Evolutionary conservation across 495 filamentous ascomycete species (phyloP).

Genomic region (Hypoxylon crocopeplum): DNA sequence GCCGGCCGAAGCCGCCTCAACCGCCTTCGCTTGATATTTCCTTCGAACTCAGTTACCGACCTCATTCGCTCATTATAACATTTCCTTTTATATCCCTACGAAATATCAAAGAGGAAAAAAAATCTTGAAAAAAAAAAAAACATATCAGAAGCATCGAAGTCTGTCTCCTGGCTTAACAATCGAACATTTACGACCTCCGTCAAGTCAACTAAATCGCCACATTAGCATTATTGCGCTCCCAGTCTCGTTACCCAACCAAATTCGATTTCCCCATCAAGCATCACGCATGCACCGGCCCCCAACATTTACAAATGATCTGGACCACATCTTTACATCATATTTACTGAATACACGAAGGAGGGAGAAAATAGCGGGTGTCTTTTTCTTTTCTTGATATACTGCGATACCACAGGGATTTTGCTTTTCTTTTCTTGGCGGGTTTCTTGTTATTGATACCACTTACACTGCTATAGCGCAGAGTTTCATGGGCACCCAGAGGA

Average conservation of each 20-base stretch:
- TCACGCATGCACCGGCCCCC: background rate
- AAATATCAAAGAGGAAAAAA: constrained; percentile 23
- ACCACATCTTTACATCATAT: constrained; percentile 7
- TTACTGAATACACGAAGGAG: constrained; percentile 11
- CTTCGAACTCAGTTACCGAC: constrained; percentile 36
- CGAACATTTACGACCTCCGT: background rate
- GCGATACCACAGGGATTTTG: constrained; percentile 37
- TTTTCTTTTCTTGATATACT: constrained; percentile 36
- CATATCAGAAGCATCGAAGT: no score
- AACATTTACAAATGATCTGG: background rate
- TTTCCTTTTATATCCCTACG: constrained; percentile 35
- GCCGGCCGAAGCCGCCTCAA: constrained; percentile 1
- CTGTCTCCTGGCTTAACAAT: constrained; percentile 25
- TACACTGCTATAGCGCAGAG: constrained; percentile 26
- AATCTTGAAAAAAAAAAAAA: constrained; percentile 26
- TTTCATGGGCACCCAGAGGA: constrained; percentile 16
- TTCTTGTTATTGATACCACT: constrained; percentile 39
- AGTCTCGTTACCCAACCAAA: constrained; percentile 4
- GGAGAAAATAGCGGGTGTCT: constrained; percentile 20
- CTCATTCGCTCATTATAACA: constrained; percentile 41
- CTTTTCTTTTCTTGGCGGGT: constrained; percentile 23
- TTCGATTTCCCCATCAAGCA: background rate
- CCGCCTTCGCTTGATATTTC: constrained; percentile 40
- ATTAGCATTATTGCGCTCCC: background rate
- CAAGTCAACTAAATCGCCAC: constrained; percentile 16